Percentiles rank a stretch among this genome's conserved stretches.
Evolutionary conservation across 1,284 basidiomycete genomes (phyloP).

Genomic region (Trametes hirsuta): DNA sequence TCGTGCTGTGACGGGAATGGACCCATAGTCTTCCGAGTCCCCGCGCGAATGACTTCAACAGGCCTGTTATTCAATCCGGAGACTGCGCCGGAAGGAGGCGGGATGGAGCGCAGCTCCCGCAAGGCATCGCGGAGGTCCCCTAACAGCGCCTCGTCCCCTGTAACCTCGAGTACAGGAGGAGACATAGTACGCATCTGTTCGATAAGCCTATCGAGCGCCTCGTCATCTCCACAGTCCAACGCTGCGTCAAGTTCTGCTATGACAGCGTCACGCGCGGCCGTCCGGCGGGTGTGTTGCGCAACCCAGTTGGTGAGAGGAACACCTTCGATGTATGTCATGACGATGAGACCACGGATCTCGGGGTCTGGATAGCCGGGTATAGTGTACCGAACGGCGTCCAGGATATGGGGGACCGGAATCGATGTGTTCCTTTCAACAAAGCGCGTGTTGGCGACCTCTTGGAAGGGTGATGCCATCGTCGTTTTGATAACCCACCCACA

Average conservation of each 20-base stretch:
- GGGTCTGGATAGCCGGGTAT: no score
- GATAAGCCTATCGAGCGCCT: background rate
- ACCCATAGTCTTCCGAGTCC: background rate
- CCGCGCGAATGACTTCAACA: background rate
- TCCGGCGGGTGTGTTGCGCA: background rate
- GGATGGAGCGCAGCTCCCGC: background rate
- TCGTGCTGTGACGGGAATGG: slow-evolving; percentile 4
- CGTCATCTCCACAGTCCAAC: background rate
- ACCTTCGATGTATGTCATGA: slow-evolving; percentile 4
- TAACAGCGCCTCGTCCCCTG: background rate
- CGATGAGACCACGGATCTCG: background rate
- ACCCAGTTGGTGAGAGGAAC: background rate
- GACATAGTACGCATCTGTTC: background rate
- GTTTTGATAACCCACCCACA: no score
- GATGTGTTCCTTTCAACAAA: slow-evolving; percentile 4
- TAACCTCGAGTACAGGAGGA: background rate
- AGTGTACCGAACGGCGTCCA: background rate
- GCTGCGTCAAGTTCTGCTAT: background rate
- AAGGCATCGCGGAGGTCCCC: slow-evolving; percentile 7
- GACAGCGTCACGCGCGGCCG: background rate
- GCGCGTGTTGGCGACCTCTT: slow-evolving; percentile 3
- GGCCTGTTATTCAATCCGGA: background rate
- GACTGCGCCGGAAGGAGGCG: background rate
- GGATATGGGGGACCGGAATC: slow-evolving; percentile 2
- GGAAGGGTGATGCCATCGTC: no score